Evolutionary conservation across 345 rosid species (phyloP), one percentile per base, ranked within the genome.

Genomic region (Linum tenue): DNA sequence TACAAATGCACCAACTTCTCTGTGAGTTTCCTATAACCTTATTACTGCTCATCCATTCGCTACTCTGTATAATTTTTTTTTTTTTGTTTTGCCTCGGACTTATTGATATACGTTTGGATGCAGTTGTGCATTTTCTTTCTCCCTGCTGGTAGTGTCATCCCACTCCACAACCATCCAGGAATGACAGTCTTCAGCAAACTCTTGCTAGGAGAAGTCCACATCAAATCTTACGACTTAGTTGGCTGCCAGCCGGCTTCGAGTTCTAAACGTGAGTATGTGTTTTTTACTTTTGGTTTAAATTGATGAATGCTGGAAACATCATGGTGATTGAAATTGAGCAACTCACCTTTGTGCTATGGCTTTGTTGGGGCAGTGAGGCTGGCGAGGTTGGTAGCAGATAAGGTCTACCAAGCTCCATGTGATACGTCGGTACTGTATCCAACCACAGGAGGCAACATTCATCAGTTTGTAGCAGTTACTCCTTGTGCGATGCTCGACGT

Each of bases 171-270:
- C 48, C 95, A 88, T 75, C 95, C 95, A 0, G 91, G 63, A 50
- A 88, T 88, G 91, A 88, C 95, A 1, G 95, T 85, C 4, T 84
- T 88, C 44, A 84, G 76, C 82, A 88, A 88, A 66, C 86, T 88
- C 56, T 67, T 88, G 1, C 41, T 82, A 0, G 91, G 95, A 5
- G 72, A 80, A 2, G 81, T 88, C 89, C 95, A 88, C 73, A 81
- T 85, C 22, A 85, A 81, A 69, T 85, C 95, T 0, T 88, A 82
- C 11, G 95, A 88, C 63, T 84, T 77, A 89, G 82, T 77, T 2
- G 73, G 71, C 56, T 80, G 81, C 22, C 41, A 68, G 9, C 50
- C 71, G 6, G 14, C 9, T 2, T 2, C 68, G 22, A 64, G 74
- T 8, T 51, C 78, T 12, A 69, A 72, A 43, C 8, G 90, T 83